phyloP scores from a whole-genome alignment of 108 stramenopile species.

The Skeletonema menzelii region DNA sequence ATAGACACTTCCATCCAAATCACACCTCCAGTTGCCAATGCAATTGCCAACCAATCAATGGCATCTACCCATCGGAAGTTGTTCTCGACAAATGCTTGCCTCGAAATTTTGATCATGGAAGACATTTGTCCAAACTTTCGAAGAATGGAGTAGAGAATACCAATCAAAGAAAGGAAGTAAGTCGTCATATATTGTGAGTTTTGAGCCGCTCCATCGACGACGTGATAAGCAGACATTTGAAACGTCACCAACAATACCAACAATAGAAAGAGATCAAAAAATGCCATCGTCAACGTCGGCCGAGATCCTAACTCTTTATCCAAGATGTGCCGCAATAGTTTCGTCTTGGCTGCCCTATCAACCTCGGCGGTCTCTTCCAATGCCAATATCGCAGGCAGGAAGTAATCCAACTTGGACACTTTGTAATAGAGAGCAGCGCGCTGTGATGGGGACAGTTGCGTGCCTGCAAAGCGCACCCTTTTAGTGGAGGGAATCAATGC shows the following conservation, averaged over 20 bases:
- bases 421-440: conserved; percentile 43
- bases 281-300: conserved; percentile 45
- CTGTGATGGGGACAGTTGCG: conserved; percentile 32
- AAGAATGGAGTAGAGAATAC: conserved; percentile 40
- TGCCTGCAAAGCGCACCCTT: conserved; percentile 44
- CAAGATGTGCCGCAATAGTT: conserved; percentile 43
- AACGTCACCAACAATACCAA: conserved; percentile 40
- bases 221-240: conserved; percentile 49
- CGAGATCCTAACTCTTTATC: conserved; percentile 47
- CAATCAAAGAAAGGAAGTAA: conserved; percentile 45
- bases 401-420: conserved; percentile 49
- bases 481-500: conserved; percentile 43
- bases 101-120: conserved; percentile 48
- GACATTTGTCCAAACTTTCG: conserved; percentile 52
- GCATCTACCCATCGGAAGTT: conserved; percentile 50
- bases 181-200: conserved; percentile 26
- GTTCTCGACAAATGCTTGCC: conserved; percentile 47
- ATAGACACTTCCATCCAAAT: conserved; percentile 48
- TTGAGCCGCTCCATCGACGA: conserved; percentile 28
- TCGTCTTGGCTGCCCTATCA: conserved; percentile 43
- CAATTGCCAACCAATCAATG: conserved; percentile 44
- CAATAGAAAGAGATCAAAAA: conserved; percentile 46
- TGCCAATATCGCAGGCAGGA: conserved; percentile 44
- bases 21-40: conserved; percentile 37
- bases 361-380: conserved; percentile 49